Conservation (phyloP, 2,329 filamentous ascomycete genomes). For the Aureobasidium zeae region DNA sequence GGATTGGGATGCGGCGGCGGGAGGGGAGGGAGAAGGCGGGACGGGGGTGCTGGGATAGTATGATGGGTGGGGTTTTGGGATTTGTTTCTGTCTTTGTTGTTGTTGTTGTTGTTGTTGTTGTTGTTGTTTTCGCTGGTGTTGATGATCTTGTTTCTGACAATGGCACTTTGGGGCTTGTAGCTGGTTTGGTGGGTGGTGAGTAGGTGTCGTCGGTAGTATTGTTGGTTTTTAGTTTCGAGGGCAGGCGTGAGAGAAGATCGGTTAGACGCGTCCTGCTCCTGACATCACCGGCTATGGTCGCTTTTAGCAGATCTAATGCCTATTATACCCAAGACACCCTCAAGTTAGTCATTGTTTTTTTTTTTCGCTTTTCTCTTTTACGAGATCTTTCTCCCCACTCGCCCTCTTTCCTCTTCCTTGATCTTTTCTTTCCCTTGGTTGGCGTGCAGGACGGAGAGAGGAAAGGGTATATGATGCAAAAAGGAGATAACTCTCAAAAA, state of each 20-base stretch:
- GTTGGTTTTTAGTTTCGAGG: slow-evolving; percentile 17
- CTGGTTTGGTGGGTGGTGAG: slow-evolving; percentile 15
- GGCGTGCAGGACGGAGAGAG: too few relatives aligned
- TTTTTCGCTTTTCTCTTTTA: too few relatives aligned
- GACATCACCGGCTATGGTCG: slow-evolving; percentile 28
- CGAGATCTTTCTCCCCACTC: too few relatives aligned
- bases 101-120: neutral
- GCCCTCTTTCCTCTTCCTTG: too few relatives aligned
- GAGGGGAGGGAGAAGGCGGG: slow-evolving; percentile 35
- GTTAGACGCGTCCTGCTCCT: slow-evolving; percentile 23
- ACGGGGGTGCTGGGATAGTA: slow-evolving; percentile 23
- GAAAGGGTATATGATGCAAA: too few relatives aligned
- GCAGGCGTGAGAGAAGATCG: slow-evolving; percentile 21
- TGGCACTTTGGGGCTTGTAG: too few relatives aligned
- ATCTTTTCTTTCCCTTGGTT: too few relatives aligned
- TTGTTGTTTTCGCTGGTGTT: too few relatives aligned
- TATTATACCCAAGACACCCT: slow-evolving; percentile 16
- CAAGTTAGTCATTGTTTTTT: too few relatives aligned
- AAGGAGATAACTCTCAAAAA: too few relatives aligned
- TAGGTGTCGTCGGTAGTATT: neutral
- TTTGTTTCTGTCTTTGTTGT: neutral
- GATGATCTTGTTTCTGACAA: too few relatives aligned
- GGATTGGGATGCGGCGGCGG: slow-evolving; percentile 48
- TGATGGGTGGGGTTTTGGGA: neutral
- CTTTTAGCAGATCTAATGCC: slow-evolving; percentile 37